Base-by-base conservation (phyloP, 495 filamentous ascomycete species). In the Cryomyces minteri region DNA sequence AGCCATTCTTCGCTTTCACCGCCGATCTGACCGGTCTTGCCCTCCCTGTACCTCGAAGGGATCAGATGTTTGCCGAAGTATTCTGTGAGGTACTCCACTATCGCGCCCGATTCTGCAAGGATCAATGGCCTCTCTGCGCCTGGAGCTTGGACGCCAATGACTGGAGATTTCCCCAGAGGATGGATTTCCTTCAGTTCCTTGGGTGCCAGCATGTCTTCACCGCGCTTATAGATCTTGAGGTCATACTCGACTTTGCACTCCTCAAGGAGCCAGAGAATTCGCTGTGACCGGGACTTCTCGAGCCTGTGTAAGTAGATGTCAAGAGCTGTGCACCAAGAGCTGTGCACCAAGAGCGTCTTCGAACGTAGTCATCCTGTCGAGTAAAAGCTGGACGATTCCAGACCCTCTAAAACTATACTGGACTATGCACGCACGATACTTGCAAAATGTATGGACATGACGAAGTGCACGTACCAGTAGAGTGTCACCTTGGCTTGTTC, bases 201-300 rank as follows among this genome's bases (percentile, higher is more conserved):
- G 0, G 85, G 84, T 0, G 88, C 88, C 6, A 80, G 61, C 60
- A 65, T 62, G 53, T 76, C 59, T 28, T 64, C 48, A 37, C 59
- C 58, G 36, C 87, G 80, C 49, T 80, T 76, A 71, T 76, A 90
- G 41, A 72, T 72, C 51, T 84, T 74, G 43, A 94, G 59, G 43
- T 83, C 72, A 64, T 88, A 94, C 41, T 76, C 63, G 30, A 94
- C 44, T n/a, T 74, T 65, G 44, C 90, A 75, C 51, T 90, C 86
- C 61, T 90, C 82, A 43, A 94, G 74, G 37, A 95, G 76, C 85
- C 84, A 94, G 39, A 88, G 67, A 50, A 94, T 82, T 40, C 85
- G 78, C 49, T 94, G 84, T 43, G 82, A 74, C 46, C 88, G 84
- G 37, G 82, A 87, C 46, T 76, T 60, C 44, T 84, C 69, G 43